Evolutionary conservation across 2,329 filamentous ascomycete species (phyloP), one percentile per base, ranked within the genome.

Genomic region (Penicillium occitanis): DNA sequence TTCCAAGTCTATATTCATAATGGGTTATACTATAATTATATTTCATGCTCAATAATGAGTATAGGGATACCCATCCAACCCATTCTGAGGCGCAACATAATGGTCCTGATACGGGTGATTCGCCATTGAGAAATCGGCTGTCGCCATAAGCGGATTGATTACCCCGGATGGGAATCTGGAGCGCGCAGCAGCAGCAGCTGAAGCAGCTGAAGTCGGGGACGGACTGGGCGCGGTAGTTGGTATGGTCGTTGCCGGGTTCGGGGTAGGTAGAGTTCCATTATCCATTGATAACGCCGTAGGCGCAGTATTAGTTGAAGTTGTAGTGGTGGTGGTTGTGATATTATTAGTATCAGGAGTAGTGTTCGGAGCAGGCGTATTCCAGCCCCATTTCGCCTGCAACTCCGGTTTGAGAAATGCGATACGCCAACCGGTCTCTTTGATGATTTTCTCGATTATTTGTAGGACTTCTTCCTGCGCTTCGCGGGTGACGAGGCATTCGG

Each of bases 391-490:
- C 69, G 86, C 84, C 74, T 88, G 91, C 42, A 97, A 84, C 66
- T 92, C 89, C 48, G 85, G 83, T 71, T 90, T 86, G n/a, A 95
- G 82, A 66, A 88, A 88, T 1, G 85, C 87, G 5, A 94, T 86
- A 44, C 87, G 86, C 91, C 92, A 96, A 14, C 92, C 91, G 0
- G 91, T 93, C 70, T 92, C 88, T 66, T 86, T 85, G 61, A 88
- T 86, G 69, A 96, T 92, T 70, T 86, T 87, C 55, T 90, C 87
- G 48, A 98, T 86, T 30, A 96, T 92, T 3, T 84, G 77, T 7
- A 96, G 81, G 0, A 93, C 90, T 77, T 97, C 93, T 72, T 91
- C 87, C 78, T 96, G 93, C 70, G 97, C 91, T 33, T 84, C 81
- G 3, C 84, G 83, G 62, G 88, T 84, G 0, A 85, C 87, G 3